Conservation (phyloP, 352 stramenopile species). For the Globisporangium ultimum region DNA sequence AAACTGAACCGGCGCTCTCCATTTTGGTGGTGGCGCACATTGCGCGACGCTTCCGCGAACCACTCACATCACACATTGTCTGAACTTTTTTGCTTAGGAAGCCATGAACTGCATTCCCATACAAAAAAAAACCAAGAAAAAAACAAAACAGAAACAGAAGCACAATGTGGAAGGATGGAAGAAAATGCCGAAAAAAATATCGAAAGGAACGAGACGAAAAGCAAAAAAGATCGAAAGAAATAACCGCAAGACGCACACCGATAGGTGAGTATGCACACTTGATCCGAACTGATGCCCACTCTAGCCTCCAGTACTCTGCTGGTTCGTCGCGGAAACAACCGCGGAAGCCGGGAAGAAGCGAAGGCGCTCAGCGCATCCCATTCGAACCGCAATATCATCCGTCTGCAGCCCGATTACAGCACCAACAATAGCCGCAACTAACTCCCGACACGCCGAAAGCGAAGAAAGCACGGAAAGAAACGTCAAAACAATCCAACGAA, state of each 20-base stretch:
- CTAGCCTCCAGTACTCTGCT: too few species aligned
- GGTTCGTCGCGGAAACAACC: not conserved
- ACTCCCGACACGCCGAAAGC: not conserved
- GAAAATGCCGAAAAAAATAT: constrained; percentile 8
- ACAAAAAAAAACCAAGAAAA: not conserved
- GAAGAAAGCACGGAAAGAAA: constrained; percentile 19
- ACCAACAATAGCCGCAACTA: not conserved
- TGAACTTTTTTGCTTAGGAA: not conserved
- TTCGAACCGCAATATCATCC: not conserved
- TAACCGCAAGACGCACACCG: not conserved
- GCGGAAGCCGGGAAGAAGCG: not conserved
- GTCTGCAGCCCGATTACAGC: not conserved
- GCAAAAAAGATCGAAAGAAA: not conserved
- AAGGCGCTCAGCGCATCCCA: not conserved
- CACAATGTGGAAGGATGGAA: not conserved
- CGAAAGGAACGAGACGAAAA: not conserved
- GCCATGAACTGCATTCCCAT: not conserved
- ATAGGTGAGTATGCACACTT: not conserved
- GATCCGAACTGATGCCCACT: too few species aligned
- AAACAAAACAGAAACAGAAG: not conserved
- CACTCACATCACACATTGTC: not conserved
- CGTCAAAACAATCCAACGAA: constrained; percentile 17
- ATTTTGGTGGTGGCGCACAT: constrained; percentile 19
- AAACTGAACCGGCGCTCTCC: constrained; percentile 16
- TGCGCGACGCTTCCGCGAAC: constrained; percentile 22